Base-by-base conservation (phyloP, 352 stramenopile species). In the Phytopythium delawarense region DNA sequence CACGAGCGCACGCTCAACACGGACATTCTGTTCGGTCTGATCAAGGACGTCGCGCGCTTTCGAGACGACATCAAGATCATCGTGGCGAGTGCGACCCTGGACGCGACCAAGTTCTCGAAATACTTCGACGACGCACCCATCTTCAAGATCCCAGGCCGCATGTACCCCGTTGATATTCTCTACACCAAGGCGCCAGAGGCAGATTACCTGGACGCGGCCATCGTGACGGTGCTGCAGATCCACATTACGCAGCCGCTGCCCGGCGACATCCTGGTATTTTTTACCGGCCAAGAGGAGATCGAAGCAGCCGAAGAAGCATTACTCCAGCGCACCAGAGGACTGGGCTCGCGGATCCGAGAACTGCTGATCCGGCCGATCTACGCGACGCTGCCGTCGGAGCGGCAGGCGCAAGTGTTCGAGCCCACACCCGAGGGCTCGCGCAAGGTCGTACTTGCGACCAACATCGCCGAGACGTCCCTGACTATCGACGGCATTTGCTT, bases 271-370 rank as follows among this genome's bases (percentile, higher is more conserved):
- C 83, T 99, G 25, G 92, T 99, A 9, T 99, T 99, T 70, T 83
- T 99, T 11, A 99, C 98, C 6, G 98, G 98, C 18, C 98, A 99
- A 78, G 96, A 99, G 70, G 98, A 99, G 80, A 99, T 99, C 68
- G 98, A 99, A 76, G 91, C 94, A 7, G 96, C 96, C 0, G 88
- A 96, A 67, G 97, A 99, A 72, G 98, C 98, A 48, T 71, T 99
- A 20, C 77, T 94, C 6, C 81, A 98, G 62, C 86, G 97, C 32
- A 98, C 94, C 18, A 72, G 87, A 0, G 89, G 84, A n/a, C 83
- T 99, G 37, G 98, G 97, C 0, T 98, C 90, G 46, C 88, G 96
- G 46, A 99, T 99, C 67, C 86, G 92, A 46, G 98, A 99, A 78
- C 75, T 99, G 18, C 82, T 99, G 0, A 97, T 99, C 64, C 98